Evolutionary conservation across 176 grass and related monocot genomes (phyloP).

Genomic region (Cocos nucifera): DNA sequence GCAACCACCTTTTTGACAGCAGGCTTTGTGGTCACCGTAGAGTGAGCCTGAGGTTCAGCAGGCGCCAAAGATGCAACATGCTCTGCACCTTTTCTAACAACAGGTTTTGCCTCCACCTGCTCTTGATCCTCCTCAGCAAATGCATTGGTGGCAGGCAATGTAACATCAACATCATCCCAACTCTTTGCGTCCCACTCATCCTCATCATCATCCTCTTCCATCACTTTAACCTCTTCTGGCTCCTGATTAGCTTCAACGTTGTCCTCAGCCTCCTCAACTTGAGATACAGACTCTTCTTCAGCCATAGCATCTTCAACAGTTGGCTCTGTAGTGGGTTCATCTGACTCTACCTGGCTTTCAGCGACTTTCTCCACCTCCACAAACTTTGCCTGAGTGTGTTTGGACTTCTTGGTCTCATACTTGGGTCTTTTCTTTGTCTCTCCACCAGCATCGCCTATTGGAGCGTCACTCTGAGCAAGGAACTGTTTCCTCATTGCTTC

Average conservation of each 20-base stretch:
- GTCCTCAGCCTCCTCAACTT: constrained; percentile 45
- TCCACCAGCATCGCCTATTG: constrained; percentile 29
- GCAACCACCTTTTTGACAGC: constrained; percentile 51
- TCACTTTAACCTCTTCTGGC: constrained; percentile 41
- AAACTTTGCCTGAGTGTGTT: constrained; percentile 38
- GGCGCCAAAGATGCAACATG: background rate
- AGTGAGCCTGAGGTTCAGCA: constrained; percentile 30
- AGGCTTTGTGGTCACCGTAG: constrained; percentile 24
- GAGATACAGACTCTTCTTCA: constrained; percentile 58
- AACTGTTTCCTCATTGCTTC: constrained; percentile 92
- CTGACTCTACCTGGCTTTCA: constrained; percentile 41
- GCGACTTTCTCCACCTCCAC: constrained; percentile 27
- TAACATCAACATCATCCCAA: constrained; percentile 93
- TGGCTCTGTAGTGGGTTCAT: constrained; percentile 43
- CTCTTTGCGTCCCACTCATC: constrained; percentile 99
- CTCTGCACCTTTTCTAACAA: constrained; percentile 20
- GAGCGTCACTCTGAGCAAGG: constrained; percentile 63
- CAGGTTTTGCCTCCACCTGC: constrained; percentile 30
- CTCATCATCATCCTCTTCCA: constrained; percentile 64
- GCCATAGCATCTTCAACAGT: constrained; percentile 46
- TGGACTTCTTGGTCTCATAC: constrained; percentile 78
- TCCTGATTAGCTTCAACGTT: constrained; percentile 49
- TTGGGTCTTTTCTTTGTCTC: constrained; percentile 80
- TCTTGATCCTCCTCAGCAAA: constrained; percentile 71
- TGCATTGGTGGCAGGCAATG: constrained; percentile 40